Percentiles rank a stretch among this genome's conserved stretches.
phyloP scores from a whole-genome alignment of 129 eudicot species.

The Solidago caesia region DNA sequence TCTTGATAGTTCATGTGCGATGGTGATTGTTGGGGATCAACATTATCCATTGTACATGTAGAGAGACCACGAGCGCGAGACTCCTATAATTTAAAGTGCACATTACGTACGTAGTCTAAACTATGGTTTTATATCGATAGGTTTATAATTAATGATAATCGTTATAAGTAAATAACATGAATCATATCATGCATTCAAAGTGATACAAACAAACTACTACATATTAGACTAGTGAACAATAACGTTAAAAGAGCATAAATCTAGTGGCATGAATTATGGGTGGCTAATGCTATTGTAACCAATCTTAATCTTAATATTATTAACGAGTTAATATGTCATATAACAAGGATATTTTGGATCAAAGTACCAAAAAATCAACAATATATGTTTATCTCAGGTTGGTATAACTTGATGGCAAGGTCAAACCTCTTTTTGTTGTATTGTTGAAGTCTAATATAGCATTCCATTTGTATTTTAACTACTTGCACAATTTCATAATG shows the following conservation, averaged over 20 bases:
- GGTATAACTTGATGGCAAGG: no score
- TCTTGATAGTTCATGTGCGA: background rate
- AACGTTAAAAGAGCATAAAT: conserved; percentile 6
- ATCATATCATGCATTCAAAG: conserved; percentile 1
- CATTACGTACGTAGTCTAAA: background rate
- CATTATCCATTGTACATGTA: background rate
- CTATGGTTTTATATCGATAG: background rate
- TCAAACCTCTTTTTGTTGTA: no score
- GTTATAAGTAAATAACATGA: background rate
- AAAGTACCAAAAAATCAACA: no score
- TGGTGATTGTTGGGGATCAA: background rate
- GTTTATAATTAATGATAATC: background rate
- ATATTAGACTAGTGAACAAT: background rate
- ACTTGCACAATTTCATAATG: no score
- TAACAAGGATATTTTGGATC: no score
- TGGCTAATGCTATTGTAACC: background rate
- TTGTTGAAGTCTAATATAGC: no score
- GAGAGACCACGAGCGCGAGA: no score
- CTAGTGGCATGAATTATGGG: conserved; percentile 7
- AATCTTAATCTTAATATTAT: no score
- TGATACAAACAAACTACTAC: background rate
- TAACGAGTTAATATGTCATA: no score
- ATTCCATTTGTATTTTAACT: no score
- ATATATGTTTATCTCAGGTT: no score
- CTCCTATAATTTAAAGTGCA: background rate